Evolutionary conservation across 1,139 yeast species (phyloP).

Genomic region (Pichia inconspicua): DNA sequence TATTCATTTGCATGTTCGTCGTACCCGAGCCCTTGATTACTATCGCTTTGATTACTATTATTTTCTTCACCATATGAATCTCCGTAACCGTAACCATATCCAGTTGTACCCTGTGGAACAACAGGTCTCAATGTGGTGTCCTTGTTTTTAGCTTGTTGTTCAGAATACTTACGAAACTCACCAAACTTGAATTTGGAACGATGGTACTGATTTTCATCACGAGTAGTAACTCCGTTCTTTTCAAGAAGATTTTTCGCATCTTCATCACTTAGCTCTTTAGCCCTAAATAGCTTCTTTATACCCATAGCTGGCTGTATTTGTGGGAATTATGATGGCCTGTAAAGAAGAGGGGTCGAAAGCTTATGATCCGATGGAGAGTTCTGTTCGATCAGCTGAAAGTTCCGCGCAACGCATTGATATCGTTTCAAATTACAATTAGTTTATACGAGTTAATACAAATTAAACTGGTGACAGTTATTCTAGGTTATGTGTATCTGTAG

Average conservation of each 20-base stretch:
- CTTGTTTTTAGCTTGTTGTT: slow-evolving; percentile 29
- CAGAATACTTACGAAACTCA: slow-evolving; percentile 57
- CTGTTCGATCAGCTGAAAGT: no score
- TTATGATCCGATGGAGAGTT: not conserved
- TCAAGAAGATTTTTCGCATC: slow-evolving; percentile 44
- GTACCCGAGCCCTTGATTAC: slow-evolving; percentile 11
- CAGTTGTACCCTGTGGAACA: slow-evolving; percentile 16
- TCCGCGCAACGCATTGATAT: not conserved
- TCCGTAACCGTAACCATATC: slow-evolving; percentile 4
- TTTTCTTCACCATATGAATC: not conserved
- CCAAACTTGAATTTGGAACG: slow-evolving; percentile 45
- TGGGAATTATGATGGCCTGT: not conserved
- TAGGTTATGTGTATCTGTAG: no score
- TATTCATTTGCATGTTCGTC: slow-evolving; percentile 11
- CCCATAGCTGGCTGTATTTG: slow-evolving; percentile 22
- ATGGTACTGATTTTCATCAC: slow-evolving; percentile 32
- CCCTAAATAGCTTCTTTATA: slow-evolving; percentile 45
- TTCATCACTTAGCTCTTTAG: slow-evolving; percentile 53
- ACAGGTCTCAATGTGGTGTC: slow-evolving; percentile 23
- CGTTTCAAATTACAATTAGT: no score
- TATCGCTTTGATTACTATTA: not conserved
- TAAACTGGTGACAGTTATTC: no score
- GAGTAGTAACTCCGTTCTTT: slow-evolving; percentile 48
- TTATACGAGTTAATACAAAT: no score
- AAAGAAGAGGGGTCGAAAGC: not conserved